Evolutionary conservation across 208 protist genomes (phyloP).

Genomic region (Jaenimonas drosophilae): DNA sequence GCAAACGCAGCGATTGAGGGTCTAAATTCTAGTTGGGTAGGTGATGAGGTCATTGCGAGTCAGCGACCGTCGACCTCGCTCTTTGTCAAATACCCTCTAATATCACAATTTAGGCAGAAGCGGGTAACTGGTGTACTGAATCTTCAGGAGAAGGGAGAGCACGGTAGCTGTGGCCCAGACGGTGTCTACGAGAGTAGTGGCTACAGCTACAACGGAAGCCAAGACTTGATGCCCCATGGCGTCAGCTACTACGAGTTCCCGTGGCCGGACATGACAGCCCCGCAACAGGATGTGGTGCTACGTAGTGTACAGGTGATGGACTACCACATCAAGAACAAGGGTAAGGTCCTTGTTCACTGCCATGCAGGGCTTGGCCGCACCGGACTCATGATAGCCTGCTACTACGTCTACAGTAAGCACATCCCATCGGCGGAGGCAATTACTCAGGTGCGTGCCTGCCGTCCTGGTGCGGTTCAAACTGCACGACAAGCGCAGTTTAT

Average conservation of each 20-base stretch:
- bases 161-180: conserved; percentile 85
- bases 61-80: conserved; percentile 81
- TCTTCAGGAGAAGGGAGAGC: conserved; percentile 87
- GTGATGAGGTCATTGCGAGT: conserved; percentile 73
- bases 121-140: conserved; percentile 83
- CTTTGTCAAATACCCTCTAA: conserved; percentile 79
- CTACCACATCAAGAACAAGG: conserved; percentile 79
- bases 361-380: conserved; percentile 88
- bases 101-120: conserved; percentile 69
- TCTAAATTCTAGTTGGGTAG: conserved; percentile 85
- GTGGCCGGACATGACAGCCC: conserved; percentile 88
- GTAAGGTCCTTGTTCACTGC: conserved; percentile 87
- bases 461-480: conserved; percentile 84
- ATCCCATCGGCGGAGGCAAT: conserved; percentile 72
- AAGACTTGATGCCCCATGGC: conserved; percentile 79
- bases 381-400: conserved; percentile 88
- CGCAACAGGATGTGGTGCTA: conserved; percentile 81
- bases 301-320: conserved; percentile 89
- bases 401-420: conserved; percentile 76
- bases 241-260: conserved; percentile 89
- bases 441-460: conserved; percentile 41
- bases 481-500: conserved; percentile 75
- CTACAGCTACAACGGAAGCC: conserved; percentile 83
- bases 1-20: conserved; percentile 68
- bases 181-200: conserved; percentile 74